Conservation (phyloP, 768 basidiomycete genomes). For the Pilatotrama ljubarskyi region DNA sequence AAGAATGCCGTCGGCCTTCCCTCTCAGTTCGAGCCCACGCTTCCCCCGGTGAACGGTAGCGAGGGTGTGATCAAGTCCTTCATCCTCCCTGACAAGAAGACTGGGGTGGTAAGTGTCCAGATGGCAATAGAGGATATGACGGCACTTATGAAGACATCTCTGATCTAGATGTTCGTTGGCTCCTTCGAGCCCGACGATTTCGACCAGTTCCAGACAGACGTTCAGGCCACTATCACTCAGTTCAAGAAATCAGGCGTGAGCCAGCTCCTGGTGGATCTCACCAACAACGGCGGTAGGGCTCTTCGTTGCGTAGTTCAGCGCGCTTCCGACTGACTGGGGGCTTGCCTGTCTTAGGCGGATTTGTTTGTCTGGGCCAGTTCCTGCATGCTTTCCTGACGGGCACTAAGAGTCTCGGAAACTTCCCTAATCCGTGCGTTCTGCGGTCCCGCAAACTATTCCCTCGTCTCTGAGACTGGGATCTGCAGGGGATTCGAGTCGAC, state of each 20-base stretch:
- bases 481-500: conserved; percentile 58
- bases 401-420: conserved; percentile 28
- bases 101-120: conserved; percentile 51
- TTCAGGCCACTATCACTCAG: conserved; percentile 42
- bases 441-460: neutral
- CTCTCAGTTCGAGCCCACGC: conserved; percentile 45
- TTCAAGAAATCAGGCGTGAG: conserved; percentile 52
- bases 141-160: neutral
- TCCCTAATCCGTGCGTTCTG: conserved; percentile 50
- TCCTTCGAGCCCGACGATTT: conserved; percentile 53
- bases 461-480: neutral
- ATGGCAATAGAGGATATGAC: neutral
- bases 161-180: conserved; percentile 56
- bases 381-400: conserved; percentile 59
- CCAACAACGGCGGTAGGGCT: conserved; percentile 59
- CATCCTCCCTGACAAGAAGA: conserved; percentile 54
- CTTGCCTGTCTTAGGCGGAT: conserved; percentile 47
- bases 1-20: conserved; percentile 48
- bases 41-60: conserved; percentile 47
- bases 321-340: neutral
- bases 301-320: neutral
- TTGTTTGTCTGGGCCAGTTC: conserved; percentile 62
- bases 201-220: conserved; percentile 51
- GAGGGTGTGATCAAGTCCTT: conserved; percentile 56
- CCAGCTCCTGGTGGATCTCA: conserved; percentile 55